Conservation (phyloP, 78 protist genomes). For the Guillardia theta region DNA sequence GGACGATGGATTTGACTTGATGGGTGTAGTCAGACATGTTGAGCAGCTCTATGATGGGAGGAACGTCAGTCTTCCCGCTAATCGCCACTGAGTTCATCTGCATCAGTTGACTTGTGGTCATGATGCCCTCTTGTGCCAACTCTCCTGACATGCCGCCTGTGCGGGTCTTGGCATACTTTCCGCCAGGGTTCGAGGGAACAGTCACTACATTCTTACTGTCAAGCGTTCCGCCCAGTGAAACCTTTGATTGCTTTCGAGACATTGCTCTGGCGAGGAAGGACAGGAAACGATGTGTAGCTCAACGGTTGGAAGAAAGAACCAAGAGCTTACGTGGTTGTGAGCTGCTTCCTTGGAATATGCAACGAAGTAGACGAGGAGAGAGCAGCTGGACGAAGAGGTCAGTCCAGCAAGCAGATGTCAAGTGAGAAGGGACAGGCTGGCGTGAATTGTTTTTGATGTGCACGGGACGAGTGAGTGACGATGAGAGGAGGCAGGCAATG, state of each 20-base stretch:
- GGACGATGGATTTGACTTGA: background rate
- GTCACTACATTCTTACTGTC: too few relatives aligned
- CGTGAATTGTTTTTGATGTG: too few relatives aligned
- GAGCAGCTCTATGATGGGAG: background rate
- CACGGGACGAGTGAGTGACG: too few relatives aligned
- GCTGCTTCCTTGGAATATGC: too few relatives aligned
- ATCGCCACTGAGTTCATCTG: background rate
- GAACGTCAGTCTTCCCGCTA: background rate
- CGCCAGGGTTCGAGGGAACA: background rate
- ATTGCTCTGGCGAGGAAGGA: background rate
- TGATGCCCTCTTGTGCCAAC: background rate
- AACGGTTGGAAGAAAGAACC: background rate
- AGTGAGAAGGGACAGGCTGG: too few relatives aligned
- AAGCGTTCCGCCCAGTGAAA: too few relatives aligned
- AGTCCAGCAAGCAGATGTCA: too few relatives aligned
- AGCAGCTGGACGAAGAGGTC: too few relatives aligned
- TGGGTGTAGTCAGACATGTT: conserved; percentile 48
- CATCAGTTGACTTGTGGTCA: background rate
- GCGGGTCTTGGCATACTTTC: background rate
- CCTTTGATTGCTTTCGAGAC: background rate
- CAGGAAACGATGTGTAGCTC: background rate
- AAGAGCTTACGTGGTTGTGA: background rate
- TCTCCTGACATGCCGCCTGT: background rate
- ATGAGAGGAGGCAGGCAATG: too few relatives aligned
- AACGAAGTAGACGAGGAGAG: too few relatives aligned